Evolutionary conservation across 2,329 filamentous ascomycete species (phyloP), one percentile per base, ranked within the genome.

Genomic region (Aphanocladium album): DNA sequence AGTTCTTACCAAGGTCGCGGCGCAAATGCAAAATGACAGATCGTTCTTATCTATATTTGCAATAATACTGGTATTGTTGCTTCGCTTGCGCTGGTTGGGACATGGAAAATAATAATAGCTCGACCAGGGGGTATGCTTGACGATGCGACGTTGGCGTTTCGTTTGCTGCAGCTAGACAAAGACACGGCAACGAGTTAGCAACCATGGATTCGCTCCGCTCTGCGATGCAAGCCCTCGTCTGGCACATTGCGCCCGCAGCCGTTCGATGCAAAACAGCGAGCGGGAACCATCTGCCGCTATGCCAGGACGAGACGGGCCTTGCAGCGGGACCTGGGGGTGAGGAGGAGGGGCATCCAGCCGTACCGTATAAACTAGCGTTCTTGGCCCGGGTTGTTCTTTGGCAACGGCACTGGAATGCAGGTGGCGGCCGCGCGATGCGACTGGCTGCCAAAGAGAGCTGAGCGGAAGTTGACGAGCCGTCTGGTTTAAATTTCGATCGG

Each of bases 121-220:
- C 14, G 50, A 37, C 21, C 50, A 14, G 30, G 30, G 53, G 33
- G 30, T 30, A 5, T 19, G 7, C 16, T 9, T n/a, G 21, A 41
- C 55, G 45, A 50, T 49, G 45, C 55, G 55, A 57, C 45, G 55
- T 50, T 17, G 55, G 33, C 33, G 55, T 30, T 57, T 50, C 45
- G 55, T 57, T 57, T 30, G 43, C 55, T 57, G 55, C 54, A 57
- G 54, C 55, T 57, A 57, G 55, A 57, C 55, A 57, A 50, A 39
- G 55, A 49, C 43, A 50, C 53, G 27, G 27, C 41, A 49, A 35
- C 33, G 35, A 33, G 27, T 58, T 58, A 58, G 45, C 46, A 50
- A 39, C 43, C 30, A 37, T n/a, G 33, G 17, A 21, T 50, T 41
- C 35, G 19, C 30, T 39, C 3, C 25, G 21, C 5, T 25, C 19